Percentiles rank a stretch among this genome's conserved stretches.
phyloP scores from a whole-genome alignment of 129 eudicot species.

The Tagetes patula region DNA sequence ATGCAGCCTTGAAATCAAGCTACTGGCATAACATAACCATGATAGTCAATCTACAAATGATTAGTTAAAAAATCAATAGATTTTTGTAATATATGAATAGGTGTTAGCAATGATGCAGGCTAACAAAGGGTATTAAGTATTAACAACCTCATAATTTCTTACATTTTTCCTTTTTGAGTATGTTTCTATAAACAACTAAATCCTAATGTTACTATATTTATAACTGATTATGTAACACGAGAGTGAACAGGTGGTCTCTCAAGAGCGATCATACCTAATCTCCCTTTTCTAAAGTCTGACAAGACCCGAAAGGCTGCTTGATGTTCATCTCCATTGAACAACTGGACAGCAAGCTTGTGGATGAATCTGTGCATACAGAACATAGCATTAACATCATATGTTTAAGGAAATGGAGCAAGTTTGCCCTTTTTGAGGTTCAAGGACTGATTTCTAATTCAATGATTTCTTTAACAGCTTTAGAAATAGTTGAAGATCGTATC shows the following conservation, averaged over 20 bases:
- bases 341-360: conserved; percentile 66
- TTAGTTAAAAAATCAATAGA: conserved; percentile 1
- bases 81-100: background rate
- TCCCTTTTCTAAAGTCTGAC: conserved; percentile 86
- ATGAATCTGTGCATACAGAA: conserved; percentile 55
- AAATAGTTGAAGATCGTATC: background rate
- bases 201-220: background rate
- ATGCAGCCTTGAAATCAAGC: background rate
- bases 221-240: conserved; percentile 11
- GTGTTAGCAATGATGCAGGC: background rate
- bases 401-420: conserved; percentile 10
- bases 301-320: conserved; percentile 91
- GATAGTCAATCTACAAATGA: conserved; percentile 6
- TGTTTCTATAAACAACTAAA: conserved; percentile 21
- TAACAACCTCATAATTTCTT: conserved; percentile 4
- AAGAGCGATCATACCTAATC: conserved; percentile 70
- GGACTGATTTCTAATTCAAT: conserved; percentile 3
- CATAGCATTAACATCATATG: background rate
- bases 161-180: conserved; percentile 14
- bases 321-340: conserved; percentile 81
- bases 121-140: background rate
- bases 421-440: background rate
- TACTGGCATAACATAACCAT: conserved; percentile 7
- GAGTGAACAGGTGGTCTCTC: conserved; percentile 78
- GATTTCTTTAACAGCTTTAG: background rate